Base-by-base conservation (phyloP, 2,329 filamentous ascomycete genomes). In the Cladosporium halotolerans region DNA sequence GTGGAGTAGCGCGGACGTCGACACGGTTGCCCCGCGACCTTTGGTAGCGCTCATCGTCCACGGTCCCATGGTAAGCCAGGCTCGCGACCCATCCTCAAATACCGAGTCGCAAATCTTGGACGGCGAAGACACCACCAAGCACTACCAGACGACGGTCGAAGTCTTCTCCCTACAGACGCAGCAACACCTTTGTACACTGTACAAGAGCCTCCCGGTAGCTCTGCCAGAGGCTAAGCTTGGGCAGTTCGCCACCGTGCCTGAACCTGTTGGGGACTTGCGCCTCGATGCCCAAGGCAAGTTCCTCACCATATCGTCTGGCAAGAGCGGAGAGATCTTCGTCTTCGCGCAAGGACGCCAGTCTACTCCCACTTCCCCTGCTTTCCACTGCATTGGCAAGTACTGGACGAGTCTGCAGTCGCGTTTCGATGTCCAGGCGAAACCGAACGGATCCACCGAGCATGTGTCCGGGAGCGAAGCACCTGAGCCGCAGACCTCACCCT, bases 61-160 rank as follows among this genome's bases (percentile, higher is more conserved):
- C 69, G 90, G 90, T 0, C 88, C 88, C 1, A 78, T 84, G 18
- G 60, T 84, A 38, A 79, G 80, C 32, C 69, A 71, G 18, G 72
- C 67, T 9, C 44, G 52, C 23, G 58, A 60, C 18, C 58, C 55
- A 11, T 58, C 57, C 4, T 46, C 50, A 4, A 67, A 66, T 44
- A 67, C 64, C 34, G 71, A 72, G 39, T 66, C 65, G 9, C 60
- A 57, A 36, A 42, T 44, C 11, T 65, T 64, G 4, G 68, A 70
- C 10, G 14, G 58, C 58, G 14, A 63, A 64, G 41, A 75, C 84
- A 55, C 79, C 81, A 46, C 38, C 31, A 50, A 50, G 39, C 78
- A 79, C 44, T 95, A 92, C 64, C 90, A 95, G 69, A 96, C 91
- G 0, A 85, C 86, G 0, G 89, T 96, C 5, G 89, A 96, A 61